These are phyloP conservation scores for Amylocystis lapponica DNA, from an alignment of 768 basidiomycete genomes.

Conservation along the genomic window DNA sequence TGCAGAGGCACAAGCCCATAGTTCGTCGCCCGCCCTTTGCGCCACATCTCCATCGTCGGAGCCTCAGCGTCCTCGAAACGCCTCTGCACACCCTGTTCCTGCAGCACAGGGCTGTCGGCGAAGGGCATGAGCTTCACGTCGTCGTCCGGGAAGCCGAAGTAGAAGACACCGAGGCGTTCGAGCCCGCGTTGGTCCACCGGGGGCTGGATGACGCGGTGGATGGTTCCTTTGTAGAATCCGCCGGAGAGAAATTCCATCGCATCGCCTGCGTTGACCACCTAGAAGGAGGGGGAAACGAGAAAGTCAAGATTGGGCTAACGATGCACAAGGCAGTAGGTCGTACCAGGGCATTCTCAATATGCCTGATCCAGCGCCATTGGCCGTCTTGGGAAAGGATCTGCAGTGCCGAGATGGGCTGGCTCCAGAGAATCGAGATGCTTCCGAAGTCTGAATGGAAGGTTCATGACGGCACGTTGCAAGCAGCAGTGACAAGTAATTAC, in stretches of 20 bases:
- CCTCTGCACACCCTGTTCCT: constrained; percentile 35
- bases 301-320: constrained; percentile 27
- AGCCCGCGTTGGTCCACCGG: constrained; percentile 45
- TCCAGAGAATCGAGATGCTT: constrained; percentile 48
- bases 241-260: constrained; percentile 56
- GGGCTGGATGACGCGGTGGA: constrained; percentile 58
- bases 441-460: constrained; percentile 6
- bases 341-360: constrained; percentile 54
- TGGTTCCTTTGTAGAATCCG: constrained; percentile 52
- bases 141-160: constrained; percentile 51
- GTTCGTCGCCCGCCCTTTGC: constrained; percentile 42
- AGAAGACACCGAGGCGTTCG: constrained; percentile 52
- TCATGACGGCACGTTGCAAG: neutral
- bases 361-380: constrained; percentile 52
- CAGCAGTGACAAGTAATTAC: constrained; percentile 8
- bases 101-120: constrained; percentile 42
- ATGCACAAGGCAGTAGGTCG: constrained; percentile 2
- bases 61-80: constrained; percentile 34
- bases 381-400: constrained; percentile 51
- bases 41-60: constrained; percentile 49
- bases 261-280: constrained; percentile 49
- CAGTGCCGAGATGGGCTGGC: constrained; percentile 53
- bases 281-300: neutral
- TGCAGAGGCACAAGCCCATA: constrained; percentile 47
- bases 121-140: constrained; percentile 40